Evolutionary conservation across 306 rosid species (phyloP), one percentile per base, ranked within the genome.

Genomic region (Purshia tridentata): DNA sequence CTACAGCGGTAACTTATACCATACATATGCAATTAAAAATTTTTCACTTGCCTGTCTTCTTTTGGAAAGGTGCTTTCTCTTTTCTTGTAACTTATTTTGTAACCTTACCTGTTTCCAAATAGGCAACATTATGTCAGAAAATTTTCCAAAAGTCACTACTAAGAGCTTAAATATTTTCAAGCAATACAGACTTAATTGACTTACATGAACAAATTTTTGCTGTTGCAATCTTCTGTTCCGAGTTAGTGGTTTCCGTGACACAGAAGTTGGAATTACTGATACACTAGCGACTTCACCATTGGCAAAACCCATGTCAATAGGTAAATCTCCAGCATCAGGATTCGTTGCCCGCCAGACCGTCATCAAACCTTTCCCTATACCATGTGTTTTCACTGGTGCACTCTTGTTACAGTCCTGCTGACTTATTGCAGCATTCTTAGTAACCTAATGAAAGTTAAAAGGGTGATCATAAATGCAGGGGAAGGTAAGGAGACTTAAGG

Each of bases 291-390:
- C 79, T 60, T 80, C 84, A 13, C 54, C 66, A 57, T 81, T 74
- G 23, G 80, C 84, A 73, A 84, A 82, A 64, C 80, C 85, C 65
- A 81, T 75, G 51, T 83, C 80, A 69, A 81, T 19, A 22, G 94
- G 97, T 77, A 86, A 70, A 72, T 82, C 83, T 72, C 85, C 76
- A 35, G 82, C 86, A 72, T 87, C 80, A 74, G 90, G 98, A 80
- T 88, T 88, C 35, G 96, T 87, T 66, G 89, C 93, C 87, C 83
- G 86, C 98, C 99, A 94, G 67, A 81, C 93, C 48, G 98, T 90
- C 99, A 94, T 94, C 85, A 94, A 81, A 78, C 99, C 98, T 84
- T 94, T 94, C 77, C 99, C 99, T 41, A 90, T 78, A 72, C 99
- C 98, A 81, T 91, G 90, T 78, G 82, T 89, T 81, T 65, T 86